Base-by-base conservation (phyloP, 2,329 filamentous ascomycete species). In the Scedosporium boydii region DNA sequence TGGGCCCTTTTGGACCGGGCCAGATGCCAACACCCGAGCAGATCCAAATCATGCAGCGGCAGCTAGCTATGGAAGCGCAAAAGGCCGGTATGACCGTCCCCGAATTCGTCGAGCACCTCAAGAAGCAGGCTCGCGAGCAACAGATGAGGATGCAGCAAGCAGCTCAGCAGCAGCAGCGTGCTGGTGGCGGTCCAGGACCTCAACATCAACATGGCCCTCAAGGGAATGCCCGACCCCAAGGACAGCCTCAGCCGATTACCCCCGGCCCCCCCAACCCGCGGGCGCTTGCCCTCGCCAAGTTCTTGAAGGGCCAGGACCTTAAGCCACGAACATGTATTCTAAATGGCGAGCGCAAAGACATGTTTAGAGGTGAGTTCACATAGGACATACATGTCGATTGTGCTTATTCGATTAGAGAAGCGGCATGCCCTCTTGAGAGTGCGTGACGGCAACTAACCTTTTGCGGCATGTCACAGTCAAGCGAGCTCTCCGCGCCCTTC, bases 261-360 rank as follows among this genome's bases (percentile, higher is more conserved):
- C 88, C 88, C 3, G 89, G 89, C 1, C 91, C 93, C 26, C 91
- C 93, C 4, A 95, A 96, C 69, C 93, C 93, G 46, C 87, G 92
- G 70, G 93, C 92, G 21, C 77, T 98, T 56, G 92, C 93, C 7
- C 83, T 99, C 62, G 96, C 95, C 67, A 88, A 91, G 70, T 99
- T 96, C 77, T 78, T 99, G 64, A 87, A 87, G 68, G 76, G 83
- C 63, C 93, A 97, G 77, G 85, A 95, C 64, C 78, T 99, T 67
- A 99, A 99, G 82, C 82, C 85, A 18, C 83, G 95, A 66, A 97
- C 93, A 18, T 93, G 90, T 73, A 96, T 99, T 66, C 84, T 98
- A 67, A 93, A 97, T 67, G 95, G 95, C 70, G 93, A 97, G 81
- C 86, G 95, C 70, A 98, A 96, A 78, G 93, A 99, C 67, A 96